These are phyloP conservation scores for Ogataea methanolica DNA, from an alignment of 805 yeast genomes.

Conservation along the genomic window DNA sequence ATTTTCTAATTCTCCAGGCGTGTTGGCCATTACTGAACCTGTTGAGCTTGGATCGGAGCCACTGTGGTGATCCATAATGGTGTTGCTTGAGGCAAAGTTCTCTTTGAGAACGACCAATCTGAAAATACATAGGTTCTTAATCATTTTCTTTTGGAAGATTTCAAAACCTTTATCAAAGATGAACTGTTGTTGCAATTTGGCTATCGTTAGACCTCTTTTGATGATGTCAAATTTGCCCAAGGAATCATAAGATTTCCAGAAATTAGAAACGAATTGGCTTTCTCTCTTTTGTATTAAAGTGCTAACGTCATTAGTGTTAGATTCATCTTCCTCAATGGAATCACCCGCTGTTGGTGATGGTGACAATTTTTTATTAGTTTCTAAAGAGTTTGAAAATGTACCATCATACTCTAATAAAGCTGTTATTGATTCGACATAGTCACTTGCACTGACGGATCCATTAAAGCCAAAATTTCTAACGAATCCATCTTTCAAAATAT, in stretches of 20 bases:
- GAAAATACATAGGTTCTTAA: conserved; percentile 75
- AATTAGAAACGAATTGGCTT: conserved; percentile 33
- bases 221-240: conserved; percentile 47
- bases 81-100: conserved; percentile 31
- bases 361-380: conserved; percentile 14
- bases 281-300: conserved; percentile 26
- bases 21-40: background rate
- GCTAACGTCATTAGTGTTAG: conserved; percentile 20
- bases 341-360: conserved; percentile 18
- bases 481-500: conserved; percentile 80
- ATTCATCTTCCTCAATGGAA: conserved; percentile 23
- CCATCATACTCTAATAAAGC: conserved; percentile 75
- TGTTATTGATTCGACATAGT: conserved; percentile 82
- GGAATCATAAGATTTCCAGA: conserved; percentile 59
- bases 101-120: conserved; percentile 86
- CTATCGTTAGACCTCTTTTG: conserved; percentile 70
- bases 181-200: conserved; percentile 77
- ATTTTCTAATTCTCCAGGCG: conserved; percentile 16
- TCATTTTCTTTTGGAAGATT: conserved; percentile 74
- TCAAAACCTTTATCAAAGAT: conserved; percentile 86
- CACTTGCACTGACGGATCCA: conserved; percentile 87
- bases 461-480: conserved; percentile 81
- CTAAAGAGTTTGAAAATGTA: conserved; percentile 13
- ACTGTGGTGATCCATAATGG: conserved; percentile 7
- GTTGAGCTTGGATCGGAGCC: background rate